phyloP scores from a whole-genome alignment of 2,329 filamentous ascomycete species.

The Hymenoscyphus fructigenus region DNA sequence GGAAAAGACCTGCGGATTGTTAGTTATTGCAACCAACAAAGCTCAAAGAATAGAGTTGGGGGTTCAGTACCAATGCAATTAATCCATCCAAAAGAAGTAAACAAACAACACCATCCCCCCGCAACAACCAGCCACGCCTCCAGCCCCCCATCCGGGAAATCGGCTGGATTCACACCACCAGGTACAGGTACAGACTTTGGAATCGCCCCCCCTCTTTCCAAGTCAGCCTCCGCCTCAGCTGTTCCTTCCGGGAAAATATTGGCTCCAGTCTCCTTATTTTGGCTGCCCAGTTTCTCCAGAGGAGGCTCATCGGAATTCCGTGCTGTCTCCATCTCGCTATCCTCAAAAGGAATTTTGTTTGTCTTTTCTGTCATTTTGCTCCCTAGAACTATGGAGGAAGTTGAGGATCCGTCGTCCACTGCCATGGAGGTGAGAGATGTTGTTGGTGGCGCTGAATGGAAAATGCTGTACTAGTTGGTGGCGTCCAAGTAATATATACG shows the following conservation, averaged over 20 bases:
- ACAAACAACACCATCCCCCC: conserved; percentile 46
- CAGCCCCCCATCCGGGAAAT: conserved; percentile 59
- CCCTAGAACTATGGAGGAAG: conserved; percentile 8
- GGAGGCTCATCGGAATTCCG: conserved; percentile 9
- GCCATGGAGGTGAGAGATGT: conserved; percentile 6
- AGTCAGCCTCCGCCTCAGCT: conserved; percentile 91
- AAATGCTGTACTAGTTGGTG: not conserved
- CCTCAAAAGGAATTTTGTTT: conserved; percentile 7
- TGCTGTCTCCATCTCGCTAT: conserved; percentile 4
- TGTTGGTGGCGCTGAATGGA: not conserved
- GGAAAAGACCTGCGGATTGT: conserved; percentile 50
- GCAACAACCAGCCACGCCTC: conserved; percentile 57
- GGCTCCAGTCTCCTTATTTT: conserved; percentile 38
- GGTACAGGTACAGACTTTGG: conserved; percentile 17
- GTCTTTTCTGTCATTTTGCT: conserved; percentile 13
- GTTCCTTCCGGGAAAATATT: conserved; percentile 80
- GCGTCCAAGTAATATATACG: not conserved
- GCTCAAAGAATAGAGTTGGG: not conserved
- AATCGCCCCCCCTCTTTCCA: conserved; percentile 45
- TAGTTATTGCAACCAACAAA: not conserved
- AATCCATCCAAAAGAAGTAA: conserved; percentile 52
- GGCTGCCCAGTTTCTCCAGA: conserved; percentile 29
- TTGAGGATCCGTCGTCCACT: conserved; percentile 7
- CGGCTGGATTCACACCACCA: conserved; percentile 42
- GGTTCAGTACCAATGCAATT: conserved; percentile 44